These are phyloP conservation scores for Cinchona pubescens DNA, from an alignment of 257 asterid genomes.

Conservation along the genomic window DNA sequence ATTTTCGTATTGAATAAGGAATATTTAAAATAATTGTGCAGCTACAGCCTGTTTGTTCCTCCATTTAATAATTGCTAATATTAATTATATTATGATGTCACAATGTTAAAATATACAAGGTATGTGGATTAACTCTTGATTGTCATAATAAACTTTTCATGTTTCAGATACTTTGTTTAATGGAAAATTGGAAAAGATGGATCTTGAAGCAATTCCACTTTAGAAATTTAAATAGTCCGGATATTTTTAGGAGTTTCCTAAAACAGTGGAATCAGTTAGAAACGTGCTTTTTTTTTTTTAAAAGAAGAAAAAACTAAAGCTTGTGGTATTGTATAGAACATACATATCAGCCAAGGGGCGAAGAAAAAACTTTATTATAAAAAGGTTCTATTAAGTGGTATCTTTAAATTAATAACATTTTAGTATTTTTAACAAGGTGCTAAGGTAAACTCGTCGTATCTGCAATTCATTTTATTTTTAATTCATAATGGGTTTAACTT, in stretches of 20 bases:
- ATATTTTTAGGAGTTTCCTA: not conserved
- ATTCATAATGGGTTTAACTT: not conserved
- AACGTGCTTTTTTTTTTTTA: too few relatives aligned
- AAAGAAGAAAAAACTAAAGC: too few relatives aligned
- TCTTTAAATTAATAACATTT: constrained; percentile 3
- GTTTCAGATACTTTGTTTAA: not conserved
- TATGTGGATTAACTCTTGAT: constrained; percentile 18
- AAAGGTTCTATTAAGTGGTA: too few relatives aligned
- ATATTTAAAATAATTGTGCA: constrained; percentile 38
- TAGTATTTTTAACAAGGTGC: not conserved
- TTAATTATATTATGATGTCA: constrained; percentile 73
- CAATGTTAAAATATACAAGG: constrained; percentile 93
- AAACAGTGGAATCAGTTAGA: too few relatives aligned
- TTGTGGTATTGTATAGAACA: too few relatives aligned
- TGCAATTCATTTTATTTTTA: not conserved
- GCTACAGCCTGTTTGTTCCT: constrained; percentile 83
- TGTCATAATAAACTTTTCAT: not conserved
- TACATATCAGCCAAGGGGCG: too few relatives aligned
- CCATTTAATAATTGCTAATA: constrained; percentile 58
- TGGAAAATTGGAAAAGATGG: not conserved
- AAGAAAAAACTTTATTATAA: too few relatives aligned
- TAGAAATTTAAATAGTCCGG: not conserved
- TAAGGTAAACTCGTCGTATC: not conserved
- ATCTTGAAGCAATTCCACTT: not conserved
- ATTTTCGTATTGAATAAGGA: not conserved